Percentiles rank a stretch among this genome's conserved stretches.
These are phyloP conservation scores for Beauveria brongniartii DNA, from an alignment of 2,329 filamentous ascomycete species.

Conservation along the genomic window DNA sequence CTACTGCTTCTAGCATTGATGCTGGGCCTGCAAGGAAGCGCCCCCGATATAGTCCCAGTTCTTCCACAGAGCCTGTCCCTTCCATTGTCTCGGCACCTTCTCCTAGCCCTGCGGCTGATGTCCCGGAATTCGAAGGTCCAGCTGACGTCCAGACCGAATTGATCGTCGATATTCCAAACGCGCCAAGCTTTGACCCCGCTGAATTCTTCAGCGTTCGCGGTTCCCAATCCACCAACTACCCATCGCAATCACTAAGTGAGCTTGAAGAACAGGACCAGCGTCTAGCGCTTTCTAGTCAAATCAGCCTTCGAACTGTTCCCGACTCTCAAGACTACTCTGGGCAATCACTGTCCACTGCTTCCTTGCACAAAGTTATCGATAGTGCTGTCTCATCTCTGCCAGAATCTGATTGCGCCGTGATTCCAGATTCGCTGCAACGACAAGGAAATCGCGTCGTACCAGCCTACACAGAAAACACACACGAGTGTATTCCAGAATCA, in stretches of 20 bases:
- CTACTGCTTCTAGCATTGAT: not conserved
- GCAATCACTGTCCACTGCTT: constrained; percentile 16
- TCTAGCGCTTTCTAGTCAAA: constrained; percentile 21
- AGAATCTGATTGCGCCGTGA: not conserved
- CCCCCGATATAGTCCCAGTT: constrained; percentile 16
- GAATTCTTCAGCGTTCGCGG: constrained; percentile 28
- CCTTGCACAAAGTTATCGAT: constrained; percentile 2
- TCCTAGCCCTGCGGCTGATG: constrained; percentile 16
- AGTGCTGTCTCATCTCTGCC: constrained; percentile 4
- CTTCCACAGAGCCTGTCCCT: constrained; percentile 23
- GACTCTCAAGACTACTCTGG: constrained; percentile 35
- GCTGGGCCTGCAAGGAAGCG: constrained; percentile 17
- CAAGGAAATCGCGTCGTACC: not conserved
- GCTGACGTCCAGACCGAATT: constrained; percentile 15
- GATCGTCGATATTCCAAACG: constrained; percentile 24
- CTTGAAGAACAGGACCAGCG: constrained; percentile 28
- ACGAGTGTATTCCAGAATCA: not conserved
- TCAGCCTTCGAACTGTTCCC: constrained; percentile 32
- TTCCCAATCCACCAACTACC: constrained; percentile 22
- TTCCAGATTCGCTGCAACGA: constrained; percentile 15
- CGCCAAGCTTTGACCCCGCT: constrained; percentile 24
- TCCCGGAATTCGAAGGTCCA: constrained; percentile 13
- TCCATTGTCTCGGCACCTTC: constrained; percentile 23
- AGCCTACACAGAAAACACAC: not conserved
- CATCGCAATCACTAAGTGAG: constrained; percentile 26